Evolutionary conservation across 192 early-diverging fungal genomes (phyloP).

Genomic region (Gigaspora rosea): DNA sequence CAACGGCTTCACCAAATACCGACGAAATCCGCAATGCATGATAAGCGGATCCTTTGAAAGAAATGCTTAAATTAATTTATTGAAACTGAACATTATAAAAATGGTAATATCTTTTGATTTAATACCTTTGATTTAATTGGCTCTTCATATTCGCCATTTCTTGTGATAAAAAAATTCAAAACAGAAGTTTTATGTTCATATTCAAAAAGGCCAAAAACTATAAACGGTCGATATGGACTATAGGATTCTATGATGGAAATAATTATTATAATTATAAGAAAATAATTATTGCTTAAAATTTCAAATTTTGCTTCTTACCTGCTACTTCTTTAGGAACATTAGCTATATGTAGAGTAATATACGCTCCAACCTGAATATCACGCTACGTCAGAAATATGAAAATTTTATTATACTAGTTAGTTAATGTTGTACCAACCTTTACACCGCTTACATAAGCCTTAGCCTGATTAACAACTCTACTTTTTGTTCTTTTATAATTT

Average conservation of each 20-base stretch:
- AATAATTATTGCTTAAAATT: no score
- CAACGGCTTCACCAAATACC: constrained; percentile 81
- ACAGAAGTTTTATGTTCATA: constrained; percentile 96
- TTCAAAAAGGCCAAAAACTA: constrained; percentile 61
- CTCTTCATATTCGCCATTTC: constrained; percentile 71
- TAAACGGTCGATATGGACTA: constrained; percentile 51
- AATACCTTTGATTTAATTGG: constrained; percentile 82
- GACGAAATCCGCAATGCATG: constrained; percentile 85
- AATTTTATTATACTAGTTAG: no score
- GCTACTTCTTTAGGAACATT: constrained; percentile 66
- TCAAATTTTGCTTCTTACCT: constrained; percentile 30
- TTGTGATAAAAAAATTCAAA: constrained; percentile 76
- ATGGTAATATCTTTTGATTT: neutral
- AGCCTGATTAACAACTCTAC: constrained; percentile 65
- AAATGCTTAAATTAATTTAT: neutral
- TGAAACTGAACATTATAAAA: neutral
- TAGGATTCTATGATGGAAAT: constrained; percentile 43
- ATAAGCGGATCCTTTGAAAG: constrained; percentile 72
- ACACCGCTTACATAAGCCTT: constrained; percentile 38
- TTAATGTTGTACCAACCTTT: neutral
- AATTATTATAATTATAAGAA: neutral
- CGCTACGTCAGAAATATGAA: neutral
- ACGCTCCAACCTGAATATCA: constrained; percentile 63
- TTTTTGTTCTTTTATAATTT: constrained; percentile 80
- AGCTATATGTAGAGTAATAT: constrained; percentile 73